Percentiles rank a stretch among this genome's conserved stretches.
These are phyloP conservation scores for Oidiodendron maius DNA, from an alignment of 495 filamentous ascomycete genomes.

Conservation along the genomic window DNA sequence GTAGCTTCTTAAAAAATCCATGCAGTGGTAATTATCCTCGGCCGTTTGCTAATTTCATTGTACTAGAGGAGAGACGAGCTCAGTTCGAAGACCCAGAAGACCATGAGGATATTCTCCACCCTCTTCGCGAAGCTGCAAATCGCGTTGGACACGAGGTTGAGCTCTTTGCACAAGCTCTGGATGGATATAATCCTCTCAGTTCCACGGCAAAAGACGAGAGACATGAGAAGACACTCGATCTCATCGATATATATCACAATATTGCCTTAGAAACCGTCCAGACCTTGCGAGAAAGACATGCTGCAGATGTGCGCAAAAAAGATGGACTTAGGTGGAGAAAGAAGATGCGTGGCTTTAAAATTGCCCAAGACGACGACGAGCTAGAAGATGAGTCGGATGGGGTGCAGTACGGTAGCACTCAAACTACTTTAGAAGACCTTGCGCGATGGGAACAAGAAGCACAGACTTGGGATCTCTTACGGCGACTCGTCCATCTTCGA, in stretches of 20 bases:
- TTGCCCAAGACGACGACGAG: conserved; percentile 16
- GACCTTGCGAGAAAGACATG: conserved; percentile 21
- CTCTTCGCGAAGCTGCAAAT: conserved; percentile 26
- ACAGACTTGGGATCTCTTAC: conserved; percentile 84
- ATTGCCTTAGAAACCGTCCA: conserved; percentile 23
- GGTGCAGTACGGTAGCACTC: conserved; percentile 3
- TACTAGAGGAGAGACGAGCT: conserved; percentile 11
- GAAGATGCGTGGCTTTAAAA: conserved; percentile 19
- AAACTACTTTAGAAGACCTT: conserved; percentile 28
- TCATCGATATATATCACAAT: conserved; percentile 21
- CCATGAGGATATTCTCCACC: conserved; percentile 23
- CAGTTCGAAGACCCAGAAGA: conserved; percentile 15
- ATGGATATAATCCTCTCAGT: conserved; percentile 23
- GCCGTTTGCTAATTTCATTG: background rate
- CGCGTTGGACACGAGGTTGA: conserved; percentile 25
- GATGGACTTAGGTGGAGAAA: conserved; percentile 12
- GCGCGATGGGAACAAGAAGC: conserved; percentile 62
- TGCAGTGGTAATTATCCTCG: background rate
- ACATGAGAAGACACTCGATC: conserved; percentile 21
- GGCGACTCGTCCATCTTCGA: conserved; percentile 48
- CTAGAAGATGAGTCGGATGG: conserved; percentile 19
- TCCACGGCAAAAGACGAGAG: conserved; percentile 15
- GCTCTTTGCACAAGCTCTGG: conserved; percentile 22
- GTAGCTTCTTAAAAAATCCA: no score
- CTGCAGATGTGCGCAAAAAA: conserved; percentile 11